Conservation (phyloP, 768 basidiomycete species). For the Lactarius trivialis region DNA sequence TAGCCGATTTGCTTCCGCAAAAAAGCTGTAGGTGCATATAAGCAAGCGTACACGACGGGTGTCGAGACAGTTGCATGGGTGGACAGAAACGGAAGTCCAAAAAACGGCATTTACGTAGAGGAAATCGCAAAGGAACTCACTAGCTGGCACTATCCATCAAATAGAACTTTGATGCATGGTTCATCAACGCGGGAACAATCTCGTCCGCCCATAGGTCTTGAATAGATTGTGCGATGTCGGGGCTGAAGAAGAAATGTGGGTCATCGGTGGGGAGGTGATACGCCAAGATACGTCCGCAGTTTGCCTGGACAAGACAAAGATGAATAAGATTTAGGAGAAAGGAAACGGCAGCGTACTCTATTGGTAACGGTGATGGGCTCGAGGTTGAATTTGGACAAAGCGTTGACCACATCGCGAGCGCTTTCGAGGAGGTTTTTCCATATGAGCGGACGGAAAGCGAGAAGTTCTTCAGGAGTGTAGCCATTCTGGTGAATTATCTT, state of each 20-base stretch:
- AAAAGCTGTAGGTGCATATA: conserved; percentile 52
- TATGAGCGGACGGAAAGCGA: conserved; percentile 69
- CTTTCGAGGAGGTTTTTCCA: conserved; percentile 86
- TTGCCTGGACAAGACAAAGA: conserved; percentile 26
- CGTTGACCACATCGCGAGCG: conserved; percentile 77
- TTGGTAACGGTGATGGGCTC: conserved; percentile 68
- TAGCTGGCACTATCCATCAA: conserved; percentile 93
- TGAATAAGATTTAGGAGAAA: conserved; percentile 22
- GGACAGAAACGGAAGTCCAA: background rate
- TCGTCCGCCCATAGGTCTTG: conserved; percentile 66
- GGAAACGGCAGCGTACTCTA: conserved; percentile 34
- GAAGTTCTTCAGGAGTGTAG: conserved; percentile 71
- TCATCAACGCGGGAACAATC: conserved; percentile 44
- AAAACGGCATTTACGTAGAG: background rate
- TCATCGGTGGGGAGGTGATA: conserved; percentile 41
- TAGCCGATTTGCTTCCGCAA: conserved; percentile 78
- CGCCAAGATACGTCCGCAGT: conserved; percentile 58
- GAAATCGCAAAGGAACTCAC: conserved; percentile 39
- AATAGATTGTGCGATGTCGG: conserved; percentile 66
- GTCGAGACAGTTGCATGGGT: background rate
- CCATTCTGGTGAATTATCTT: conserved; percentile 96
- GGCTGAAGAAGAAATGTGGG: conserved; percentile 36
- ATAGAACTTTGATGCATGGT: conserved; percentile 72
- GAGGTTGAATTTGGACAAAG: conserved; percentile 80
- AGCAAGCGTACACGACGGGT: background rate